phyloP scores from a whole-genome alignment of 306 rosid genomes.

The Crataegus laevigata region DNA sequence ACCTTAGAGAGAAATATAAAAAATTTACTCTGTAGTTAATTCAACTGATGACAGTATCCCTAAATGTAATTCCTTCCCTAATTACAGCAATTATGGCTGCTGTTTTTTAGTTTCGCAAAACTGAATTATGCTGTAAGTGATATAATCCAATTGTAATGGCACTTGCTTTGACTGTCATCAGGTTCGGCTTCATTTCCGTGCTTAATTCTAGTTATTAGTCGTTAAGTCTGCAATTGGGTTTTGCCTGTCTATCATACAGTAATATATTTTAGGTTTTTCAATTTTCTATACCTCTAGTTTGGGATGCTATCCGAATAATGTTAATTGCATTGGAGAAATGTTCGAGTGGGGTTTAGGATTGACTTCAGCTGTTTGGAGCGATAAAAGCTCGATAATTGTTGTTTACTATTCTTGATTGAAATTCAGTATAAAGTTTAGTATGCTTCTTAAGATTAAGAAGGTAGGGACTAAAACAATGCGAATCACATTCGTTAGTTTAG shows the following conservation, averaged over 20 bases:
- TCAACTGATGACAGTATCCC: too few species aligned
- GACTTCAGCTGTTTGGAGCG: not conserved
- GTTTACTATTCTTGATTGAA: not conserved
- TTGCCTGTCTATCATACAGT: not conserved
- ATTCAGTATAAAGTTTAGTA: not conserved
- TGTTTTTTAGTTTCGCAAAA: too few species aligned
- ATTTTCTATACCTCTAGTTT: not conserved
- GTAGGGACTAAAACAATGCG: not conserved
- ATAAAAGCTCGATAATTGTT: not conserved
- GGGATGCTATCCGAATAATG: too few species aligned
- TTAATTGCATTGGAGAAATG: not conserved
- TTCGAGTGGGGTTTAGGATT: not conserved
- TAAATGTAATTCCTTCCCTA: too few species aligned
- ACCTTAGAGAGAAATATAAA: too few species aligned
- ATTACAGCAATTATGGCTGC: too few species aligned
- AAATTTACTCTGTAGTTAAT: too few species aligned
- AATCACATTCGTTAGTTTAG: not conserved
- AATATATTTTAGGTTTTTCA: not conserved
- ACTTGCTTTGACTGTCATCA: conserved; percentile 45
- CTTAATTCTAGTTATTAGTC: not conserved
- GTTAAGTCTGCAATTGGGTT: not conserved
- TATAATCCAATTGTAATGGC: too few species aligned
- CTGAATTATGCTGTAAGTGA: too few species aligned
- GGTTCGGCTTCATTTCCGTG: conserved; percentile 23
- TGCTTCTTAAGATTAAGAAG: not conserved